Evolutionary conservation across 1,284 basidiomycete species (phyloP).

Genomic region (Rhodofomes roseus): DNA sequence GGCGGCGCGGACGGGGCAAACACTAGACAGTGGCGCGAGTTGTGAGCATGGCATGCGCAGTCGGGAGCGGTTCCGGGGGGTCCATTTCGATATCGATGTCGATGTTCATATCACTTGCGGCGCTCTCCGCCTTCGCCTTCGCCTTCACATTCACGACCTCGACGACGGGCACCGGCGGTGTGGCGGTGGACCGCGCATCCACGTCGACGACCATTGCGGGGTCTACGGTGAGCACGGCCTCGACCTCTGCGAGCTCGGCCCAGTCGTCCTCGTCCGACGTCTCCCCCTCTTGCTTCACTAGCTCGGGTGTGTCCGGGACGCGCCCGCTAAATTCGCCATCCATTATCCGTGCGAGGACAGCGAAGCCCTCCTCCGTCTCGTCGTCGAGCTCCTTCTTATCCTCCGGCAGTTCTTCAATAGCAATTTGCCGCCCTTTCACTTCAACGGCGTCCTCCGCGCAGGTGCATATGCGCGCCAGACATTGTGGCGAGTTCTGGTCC

Average conservation of each 20-base stretch:
- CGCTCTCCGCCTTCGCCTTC: no score
- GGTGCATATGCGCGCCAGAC: slow-evolving; percentile 48
- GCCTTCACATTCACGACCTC: neutral
- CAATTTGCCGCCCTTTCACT: slow-evolving; percentile 3
- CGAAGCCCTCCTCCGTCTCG: slow-evolving; percentile 38
- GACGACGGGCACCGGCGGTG: neutral
- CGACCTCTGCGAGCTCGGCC: neutral
- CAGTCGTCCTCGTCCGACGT: neutral
- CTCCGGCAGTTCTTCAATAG: slow-evolving; percentile 4
- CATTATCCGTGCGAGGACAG: slow-evolving; percentile 26
- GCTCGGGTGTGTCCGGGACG: neutral
- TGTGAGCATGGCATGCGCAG: neutral
- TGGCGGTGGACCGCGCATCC: neutral
- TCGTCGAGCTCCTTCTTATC: slow-evolving; percentile 25
- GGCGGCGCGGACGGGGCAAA: neutral
- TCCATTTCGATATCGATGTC: neutral
- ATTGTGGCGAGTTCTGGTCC: slow-evolving; percentile 41
- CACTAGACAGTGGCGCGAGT: neutral
- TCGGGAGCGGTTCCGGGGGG: neutral
- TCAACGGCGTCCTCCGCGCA: slow-evolving; percentile 30
- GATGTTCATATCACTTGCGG: neutral
- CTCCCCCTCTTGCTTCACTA: neutral
- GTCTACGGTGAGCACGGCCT: neutral
- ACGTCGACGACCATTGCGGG: neutral
- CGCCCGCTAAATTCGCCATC: slow-evolving; percentile 17